Evolutionary conservation across 2,329 filamentous ascomycete genomes (phyloP), one percentile per base, ranked within the genome.

Genomic region (Phaeophleospora eucalypticola): DNA sequence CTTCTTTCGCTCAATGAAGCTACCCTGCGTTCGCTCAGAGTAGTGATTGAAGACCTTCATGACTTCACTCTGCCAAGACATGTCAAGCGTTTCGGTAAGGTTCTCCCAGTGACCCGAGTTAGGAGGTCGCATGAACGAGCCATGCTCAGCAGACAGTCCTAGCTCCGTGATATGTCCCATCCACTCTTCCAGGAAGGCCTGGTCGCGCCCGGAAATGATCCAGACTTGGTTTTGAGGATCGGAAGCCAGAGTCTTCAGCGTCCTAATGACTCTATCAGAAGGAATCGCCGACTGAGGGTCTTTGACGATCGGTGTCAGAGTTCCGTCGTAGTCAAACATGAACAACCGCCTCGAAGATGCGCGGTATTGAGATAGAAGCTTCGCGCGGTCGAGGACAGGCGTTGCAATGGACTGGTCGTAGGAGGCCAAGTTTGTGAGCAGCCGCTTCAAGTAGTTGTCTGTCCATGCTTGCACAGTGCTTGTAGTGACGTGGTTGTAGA

Each of bases 251-350:
- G 80, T 78, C 65, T 86, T 88, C 49, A 98, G 76, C 1, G 86
- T 90, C 21, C 83, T 80, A 40, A 95, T 83, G 17, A 96, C 81
- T 17, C 84, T 82, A 58, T 89, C 84, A 0, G 90, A 91, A 0
- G 93, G 93, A 33, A 96, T 83, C 2, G 93, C 93, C 4, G 89
- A 84, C 56, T 86, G 84, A 1, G 93, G 93, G 62, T 97, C 89
- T 58, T 86, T 85, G 45, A 97, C 93, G 59, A 98, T 97, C 0
- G 90, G 88, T 3, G 93, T 97, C 45, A 98, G 78, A 0, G 93
- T 98, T 39, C 93, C 93, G 65, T 98, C 93, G 62, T 98, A 98
- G 71, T 98, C 93, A 65, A 97, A 96, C 87, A 98, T 91, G 74
- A 97, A 95, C 2, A 98, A 76, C 9, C 93, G 83, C 69, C 87